Percentiles rank a stretch among this genome's conserved stretches.
phyloP scores from a whole-genome alignment of 805 yeast species.

The Saccharomycopsis selenospora region DNA sequence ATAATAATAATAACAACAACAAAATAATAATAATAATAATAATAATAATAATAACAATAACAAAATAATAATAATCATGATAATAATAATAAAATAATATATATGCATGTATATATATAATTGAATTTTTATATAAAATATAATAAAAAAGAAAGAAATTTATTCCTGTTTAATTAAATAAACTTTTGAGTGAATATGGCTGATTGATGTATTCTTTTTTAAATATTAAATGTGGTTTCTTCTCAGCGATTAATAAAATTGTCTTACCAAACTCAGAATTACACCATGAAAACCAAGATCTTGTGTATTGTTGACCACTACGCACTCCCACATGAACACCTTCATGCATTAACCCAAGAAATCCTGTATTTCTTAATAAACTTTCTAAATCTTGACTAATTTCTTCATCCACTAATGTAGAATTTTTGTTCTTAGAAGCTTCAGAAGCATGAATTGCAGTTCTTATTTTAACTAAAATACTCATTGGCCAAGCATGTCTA shows the following conservation, averaged over 20 bases:
- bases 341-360: slow-evolving; percentile 81
- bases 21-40: too few species aligned
- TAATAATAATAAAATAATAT: too few species aligned
- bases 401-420: too few species aligned
- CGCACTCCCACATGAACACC: slow-evolving; percentile 57
- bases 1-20: too few species aligned
- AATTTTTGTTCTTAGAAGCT: not conserved
- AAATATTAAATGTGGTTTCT: slow-evolving; percentile 69
- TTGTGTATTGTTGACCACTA: slow-evolving; percentile 45
- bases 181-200: slow-evolving; percentile 15
- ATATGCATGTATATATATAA: too few species aligned
- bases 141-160: too few species aligned
- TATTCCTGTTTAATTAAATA: too few species aligned
- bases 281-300: slow-evolving; percentile 95
- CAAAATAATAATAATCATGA: too few species aligned
- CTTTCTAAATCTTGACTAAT: slow-evolving; percentile 42
- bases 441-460: slow-evolving; percentile 46
- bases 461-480: slow-evolving; percentile 64
- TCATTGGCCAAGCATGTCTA: slow-evolving; percentile 86
- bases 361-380: slow-evolving; percentile 57
- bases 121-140: too few species aligned
- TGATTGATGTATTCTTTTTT: slow-evolving; percentile 30
- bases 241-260: slow-evolving; percentile 62
- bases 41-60: too few species aligned
- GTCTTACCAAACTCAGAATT: slow-evolving; percentile 88